These are phyloP conservation scores for Arthrobotrys pseudoclavata DNA, from an alignment of 2,329 filamentous ascomycete species.

Conservation along the genomic window DNA sequence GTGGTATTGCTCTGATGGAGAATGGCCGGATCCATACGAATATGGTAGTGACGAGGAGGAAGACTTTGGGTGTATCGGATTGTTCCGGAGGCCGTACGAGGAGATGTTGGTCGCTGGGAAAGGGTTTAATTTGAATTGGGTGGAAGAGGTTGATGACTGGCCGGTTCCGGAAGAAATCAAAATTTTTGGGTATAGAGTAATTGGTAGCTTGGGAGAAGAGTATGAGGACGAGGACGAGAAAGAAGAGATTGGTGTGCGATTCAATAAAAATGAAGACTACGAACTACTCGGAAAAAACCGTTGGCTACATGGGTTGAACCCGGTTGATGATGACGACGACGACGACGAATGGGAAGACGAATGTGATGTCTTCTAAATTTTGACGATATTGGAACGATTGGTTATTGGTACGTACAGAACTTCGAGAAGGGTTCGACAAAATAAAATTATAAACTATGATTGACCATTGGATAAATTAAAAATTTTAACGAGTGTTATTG, in stretches of 20 bases:
- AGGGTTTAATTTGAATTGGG: constrained; percentile 66
- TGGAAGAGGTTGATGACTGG: constrained; percentile 37
- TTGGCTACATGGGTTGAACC: background rate
- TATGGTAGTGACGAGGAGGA: constrained; percentile 9
- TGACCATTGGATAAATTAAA: background rate
- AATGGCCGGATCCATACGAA: background rate
- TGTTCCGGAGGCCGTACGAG: constrained; percentile 67
- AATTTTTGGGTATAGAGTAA: constrained; percentile 32
- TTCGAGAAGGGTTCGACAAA: background rate
- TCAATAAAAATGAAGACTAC: background rate
- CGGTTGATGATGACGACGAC: background rate
- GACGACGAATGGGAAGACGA: constrained; percentile 12
- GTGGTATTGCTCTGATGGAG: constrained; percentile 16
- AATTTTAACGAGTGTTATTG: background rate
- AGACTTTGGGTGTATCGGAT: constrained; percentile 66
- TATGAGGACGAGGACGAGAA: background rate
- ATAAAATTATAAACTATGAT: background rate
- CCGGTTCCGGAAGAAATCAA: constrained; percentile 28
- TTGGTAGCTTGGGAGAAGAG: background rate
- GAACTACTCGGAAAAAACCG: background rate
- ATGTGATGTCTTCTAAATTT: background rate
- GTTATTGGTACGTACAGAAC: background rate
- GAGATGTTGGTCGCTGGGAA: constrained; percentile 65
- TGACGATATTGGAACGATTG: background rate
- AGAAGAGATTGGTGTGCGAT: background rate